Conservation (phyloP, 768 basidiomycete genomes). For the Pleurotus citrinopileatus region DNA sequence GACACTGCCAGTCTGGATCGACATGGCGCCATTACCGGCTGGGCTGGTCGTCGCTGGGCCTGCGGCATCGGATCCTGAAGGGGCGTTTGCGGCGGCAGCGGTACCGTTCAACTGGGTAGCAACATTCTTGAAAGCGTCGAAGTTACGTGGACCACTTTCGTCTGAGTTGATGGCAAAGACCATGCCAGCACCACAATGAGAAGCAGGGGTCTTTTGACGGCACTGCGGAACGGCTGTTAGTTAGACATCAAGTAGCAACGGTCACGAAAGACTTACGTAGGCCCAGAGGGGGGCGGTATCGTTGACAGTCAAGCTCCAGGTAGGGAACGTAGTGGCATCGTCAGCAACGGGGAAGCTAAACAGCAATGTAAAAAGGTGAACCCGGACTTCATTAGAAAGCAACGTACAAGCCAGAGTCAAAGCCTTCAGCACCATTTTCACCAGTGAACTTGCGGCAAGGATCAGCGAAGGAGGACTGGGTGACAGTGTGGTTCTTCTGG, state of each 20-base stretch:
- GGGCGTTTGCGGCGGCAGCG: constrained; percentile 28
- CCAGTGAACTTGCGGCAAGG: constrained; percentile 49
- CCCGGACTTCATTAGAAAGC: constrained; percentile 3
- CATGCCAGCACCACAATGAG: constrained; percentile 54
- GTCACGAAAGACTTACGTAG: constrained; percentile 34
- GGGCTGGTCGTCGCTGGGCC: constrained; percentile 17
- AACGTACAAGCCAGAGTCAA: constrained; percentile 59
- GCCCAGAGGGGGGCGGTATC: constrained; percentile 60
- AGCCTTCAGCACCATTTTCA: constrained; percentile 37
- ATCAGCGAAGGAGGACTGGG: constrained; percentile 58
- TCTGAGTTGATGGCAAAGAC: constrained; percentile 61
- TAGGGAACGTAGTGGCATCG: constrained; percentile 45
- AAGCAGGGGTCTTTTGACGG: constrained; percentile 33
- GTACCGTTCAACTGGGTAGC: constrained; percentile 56
- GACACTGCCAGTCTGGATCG: constrained; percentile 30
- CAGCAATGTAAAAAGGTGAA: not conserved
- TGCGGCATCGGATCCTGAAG: constrained; percentile 16
- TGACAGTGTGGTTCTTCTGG: constrained; percentile 67
- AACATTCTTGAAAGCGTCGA: constrained; percentile 53
- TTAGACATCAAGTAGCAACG: not conserved
- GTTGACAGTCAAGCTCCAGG: constrained; percentile 54
- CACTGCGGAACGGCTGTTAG: constrained; percentile 25
- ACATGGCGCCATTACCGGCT: constrained; percentile 26
- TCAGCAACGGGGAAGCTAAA: constrained; percentile 38
- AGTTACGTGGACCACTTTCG: constrained; percentile 45